Conservation (phyloP, 2,329 filamentous ascomycete species). For the Talaromyces albobiverticillius region DNA sequence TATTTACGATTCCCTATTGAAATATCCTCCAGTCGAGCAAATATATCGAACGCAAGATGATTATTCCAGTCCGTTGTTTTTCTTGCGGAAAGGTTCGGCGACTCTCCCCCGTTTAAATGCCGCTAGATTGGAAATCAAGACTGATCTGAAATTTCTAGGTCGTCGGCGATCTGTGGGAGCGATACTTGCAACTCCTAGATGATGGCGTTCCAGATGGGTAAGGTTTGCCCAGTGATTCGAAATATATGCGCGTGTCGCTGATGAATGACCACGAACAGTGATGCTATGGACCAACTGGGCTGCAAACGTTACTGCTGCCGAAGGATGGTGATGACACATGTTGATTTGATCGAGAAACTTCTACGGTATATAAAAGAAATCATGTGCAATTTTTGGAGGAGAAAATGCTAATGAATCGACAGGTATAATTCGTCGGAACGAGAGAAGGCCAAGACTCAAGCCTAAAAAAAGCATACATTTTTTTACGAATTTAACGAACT, state of each 20-base stretch:
- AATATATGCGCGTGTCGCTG: neutral
- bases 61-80: conserved; percentile 97
- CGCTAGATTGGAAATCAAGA: conserved; percentile 12
- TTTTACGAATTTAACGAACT: conserved; percentile 13
- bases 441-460: conserved; percentile 40
- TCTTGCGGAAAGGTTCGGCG: conserved; percentile 88
- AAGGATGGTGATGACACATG: conserved; percentile 99
- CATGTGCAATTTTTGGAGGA: neutral
- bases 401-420: neutral
- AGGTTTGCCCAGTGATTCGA: conserved; percentile 28
- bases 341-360: conserved; percentile 97
- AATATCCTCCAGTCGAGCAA: neutral
- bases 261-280: conserved; percentile 52
- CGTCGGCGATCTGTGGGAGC: conserved; percentile 95
- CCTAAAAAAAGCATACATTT: conserved; percentile 13
- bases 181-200: conserved; percentile 85
- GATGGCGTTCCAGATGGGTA: conserved; percentile 73
- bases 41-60: conserved; percentile 65
- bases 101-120: conserved; percentile 7
- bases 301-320: conserved; percentile 97
- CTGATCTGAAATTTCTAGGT: conserved; percentile 58
- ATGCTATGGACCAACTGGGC: conserved; percentile 92
- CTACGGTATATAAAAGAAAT: conserved; percentile 65
- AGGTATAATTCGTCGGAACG: conserved; percentile 52
- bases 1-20: neutral